Evolutionary conservation across 139 green algal species (phyloP).

Genomic region (Picochlorum costavermella): DNA sequence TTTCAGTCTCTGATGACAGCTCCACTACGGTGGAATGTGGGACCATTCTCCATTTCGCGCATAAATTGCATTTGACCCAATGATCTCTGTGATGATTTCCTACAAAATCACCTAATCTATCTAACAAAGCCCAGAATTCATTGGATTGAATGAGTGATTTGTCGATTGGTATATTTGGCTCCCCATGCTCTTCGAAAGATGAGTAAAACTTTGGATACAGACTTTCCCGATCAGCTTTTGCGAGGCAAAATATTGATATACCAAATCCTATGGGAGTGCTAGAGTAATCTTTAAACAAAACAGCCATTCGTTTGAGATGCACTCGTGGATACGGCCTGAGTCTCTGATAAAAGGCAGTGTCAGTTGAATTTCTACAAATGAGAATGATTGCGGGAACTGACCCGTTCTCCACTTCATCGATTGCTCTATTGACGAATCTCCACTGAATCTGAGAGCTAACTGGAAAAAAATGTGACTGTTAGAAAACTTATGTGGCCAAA

Average conservation of each 20-base stretch:
- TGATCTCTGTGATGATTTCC: conserved; percentile 51
- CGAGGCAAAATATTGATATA: conserved; percentile 71
- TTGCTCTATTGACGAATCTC: conserved; percentile 78
- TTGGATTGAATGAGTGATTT: conserved; percentile 25
- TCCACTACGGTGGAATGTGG: conserved; percentile 25
- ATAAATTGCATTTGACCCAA: conserved; percentile 65
- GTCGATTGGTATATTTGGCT: conserved; percentile 67
- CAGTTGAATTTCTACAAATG: conserved; percentile 54
- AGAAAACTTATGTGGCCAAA: background rate
- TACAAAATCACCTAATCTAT: conserved; percentile 36
- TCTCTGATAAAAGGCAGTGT: conserved; percentile 72
- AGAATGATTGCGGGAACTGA: conserved; percentile 60
- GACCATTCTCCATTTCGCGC: conserved; percentile 52
- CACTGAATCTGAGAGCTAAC: conserved; percentile 49
- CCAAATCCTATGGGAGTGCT: conserved; percentile 68
- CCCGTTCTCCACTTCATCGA: conserved; percentile 79
- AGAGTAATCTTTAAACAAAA: conserved; percentile 73
- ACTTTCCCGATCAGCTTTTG: conserved; percentile 27
- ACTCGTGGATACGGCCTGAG: conserved; percentile 72
- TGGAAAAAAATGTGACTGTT: background rate
- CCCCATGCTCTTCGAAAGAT: conserved; percentile 49
- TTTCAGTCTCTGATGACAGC: background rate
- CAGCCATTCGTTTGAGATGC: conserved; percentile 45
- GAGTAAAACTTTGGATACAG: conserved; percentile 65
- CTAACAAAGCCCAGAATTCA: conserved; percentile 44